phyloP scores from a whole-genome alignment of 2,329 filamentous ascomycete species.

The Pseudogymnoascus sp. region DNA sequence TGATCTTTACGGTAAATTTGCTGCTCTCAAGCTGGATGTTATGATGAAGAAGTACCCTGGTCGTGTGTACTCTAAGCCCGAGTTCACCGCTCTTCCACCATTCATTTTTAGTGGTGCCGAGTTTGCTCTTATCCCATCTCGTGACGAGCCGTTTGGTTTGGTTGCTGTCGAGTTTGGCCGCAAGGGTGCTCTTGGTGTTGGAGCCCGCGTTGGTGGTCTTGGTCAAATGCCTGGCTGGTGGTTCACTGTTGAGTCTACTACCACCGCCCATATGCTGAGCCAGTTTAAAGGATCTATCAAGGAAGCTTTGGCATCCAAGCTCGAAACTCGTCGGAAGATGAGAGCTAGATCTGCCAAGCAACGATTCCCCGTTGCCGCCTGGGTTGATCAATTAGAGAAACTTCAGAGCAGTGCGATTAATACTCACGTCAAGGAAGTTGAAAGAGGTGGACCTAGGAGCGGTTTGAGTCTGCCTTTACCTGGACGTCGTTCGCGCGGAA shows the following conservation, averaged over 20 bases:
- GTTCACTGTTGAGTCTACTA: slow-evolving; percentile 60
- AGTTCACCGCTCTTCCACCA: slow-evolving; percentile 58
- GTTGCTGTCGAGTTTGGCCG: slow-evolving; percentile 62
- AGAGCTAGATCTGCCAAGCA: slow-evolving; percentile 56
- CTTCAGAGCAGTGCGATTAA: slow-evolving; percentile 53
- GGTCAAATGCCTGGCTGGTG: slow-evolving; percentile 67
- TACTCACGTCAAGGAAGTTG: slow-evolving; percentile 30
- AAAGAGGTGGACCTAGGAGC: slow-evolving; percentile 2
- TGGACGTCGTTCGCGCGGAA: not conserved
- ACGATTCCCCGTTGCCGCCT: slow-evolving; percentile 59
- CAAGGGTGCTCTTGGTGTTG: slow-evolving; percentile 59
- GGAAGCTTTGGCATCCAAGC: slow-evolving; percentile 50
- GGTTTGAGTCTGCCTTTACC: not conserved
- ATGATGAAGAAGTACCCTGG: slow-evolving; percentile 60
- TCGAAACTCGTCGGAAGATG: slow-evolving; percentile 51
- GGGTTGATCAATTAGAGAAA: slow-evolving; percentile 56
- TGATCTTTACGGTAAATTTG: slow-evolving; percentile 60
- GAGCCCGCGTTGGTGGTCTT: slow-evolving; percentile 56
- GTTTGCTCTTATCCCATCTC: slow-evolving; percentile 59
- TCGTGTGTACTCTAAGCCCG: slow-evolving; percentile 58
- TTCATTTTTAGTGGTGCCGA: slow-evolving; percentile 61
- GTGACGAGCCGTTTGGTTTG: slow-evolving; percentile 61
- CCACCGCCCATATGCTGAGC: slow-evolving; percentile 52
- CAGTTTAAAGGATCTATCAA: slow-evolving; percentile 59
- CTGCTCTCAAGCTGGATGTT: slow-evolving; percentile 53